These are phyloP conservation scores for Hypomyces rosellus DNA, from an alignment of 2,329 filamentous ascomycete species.

Conservation along the genomic window DNA sequence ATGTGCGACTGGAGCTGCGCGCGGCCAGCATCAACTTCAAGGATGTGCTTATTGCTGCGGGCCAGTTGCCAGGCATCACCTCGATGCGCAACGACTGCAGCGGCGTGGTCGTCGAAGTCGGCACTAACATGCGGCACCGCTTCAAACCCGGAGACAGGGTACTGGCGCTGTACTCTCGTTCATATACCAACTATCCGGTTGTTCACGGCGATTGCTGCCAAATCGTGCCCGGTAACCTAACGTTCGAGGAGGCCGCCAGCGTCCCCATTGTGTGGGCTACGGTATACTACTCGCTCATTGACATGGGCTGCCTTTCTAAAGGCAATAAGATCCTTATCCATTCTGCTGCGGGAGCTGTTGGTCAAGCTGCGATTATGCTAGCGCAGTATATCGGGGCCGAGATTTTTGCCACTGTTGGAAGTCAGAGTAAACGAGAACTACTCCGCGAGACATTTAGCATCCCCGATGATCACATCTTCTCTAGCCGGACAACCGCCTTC, in stretches of 20 bases:
- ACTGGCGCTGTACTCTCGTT: background rate
- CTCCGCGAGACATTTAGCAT: constrained; percentile 23
- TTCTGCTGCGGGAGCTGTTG: constrained; percentile 29
- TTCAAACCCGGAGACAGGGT: background rate
- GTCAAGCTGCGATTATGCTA: constrained; percentile 10
- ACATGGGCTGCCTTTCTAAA: background rate
- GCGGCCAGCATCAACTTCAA: background rate
- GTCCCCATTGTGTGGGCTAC: background rate
- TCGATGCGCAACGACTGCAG: background rate
- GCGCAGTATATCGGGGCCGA: constrained; percentile 21
- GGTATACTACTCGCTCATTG: background rate
- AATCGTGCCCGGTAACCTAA: background rate
- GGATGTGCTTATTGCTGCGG: background rate
- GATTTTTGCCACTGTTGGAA: constrained; percentile 32
- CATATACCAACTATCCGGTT: background rate
- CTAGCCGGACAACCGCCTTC: constrained; percentile 24
- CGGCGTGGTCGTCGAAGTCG: too few species aligned
- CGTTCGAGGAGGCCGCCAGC: background rate
- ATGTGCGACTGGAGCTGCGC: background rate
- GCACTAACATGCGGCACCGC: too few species aligned
- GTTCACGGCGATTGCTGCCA: background rate
- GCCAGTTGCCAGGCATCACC: background rate
- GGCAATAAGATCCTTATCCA: constrained; percentile 31
- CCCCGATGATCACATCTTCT: constrained; percentile 29
- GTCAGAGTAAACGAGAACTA: constrained; percentile 21